Evolutionary conservation across 2,329 filamentous ascomycete species (phyloP), one percentile per base, ranked within the genome.

Genomic region (Alternaria incomplexa): DNA sequence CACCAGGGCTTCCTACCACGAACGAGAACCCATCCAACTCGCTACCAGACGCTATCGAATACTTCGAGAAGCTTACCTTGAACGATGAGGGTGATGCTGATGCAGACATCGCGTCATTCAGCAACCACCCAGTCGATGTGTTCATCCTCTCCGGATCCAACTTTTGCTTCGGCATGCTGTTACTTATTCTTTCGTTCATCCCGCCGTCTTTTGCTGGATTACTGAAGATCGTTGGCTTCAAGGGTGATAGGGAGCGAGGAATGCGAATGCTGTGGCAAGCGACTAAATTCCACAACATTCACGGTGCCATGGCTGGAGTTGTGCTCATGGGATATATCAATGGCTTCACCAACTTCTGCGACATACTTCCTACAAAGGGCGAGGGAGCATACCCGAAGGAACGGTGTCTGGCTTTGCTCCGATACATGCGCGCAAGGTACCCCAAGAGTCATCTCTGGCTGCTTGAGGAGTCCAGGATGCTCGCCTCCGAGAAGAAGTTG

Each of bases 61-160:
- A 78, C 13, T 75, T 80, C 17, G 74, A 77, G 45, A 62, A 73
- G 8, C 68, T 80, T 7, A 72, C 73, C 1, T 52, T 78, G 25
- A 70, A 72, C 28, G 71, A 77, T 12, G 66, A 67, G 7, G 64
- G 77, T 10, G 75, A 79, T 43, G 71, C 85, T 62, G 86, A 87
- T 30, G 82, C 86, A 7, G 88, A 91, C 63, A 86, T 88, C 1
- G 85, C 88, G 6, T 82, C 89, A 3, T 91, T 95, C 69, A 88
- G 87, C 40, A 74, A 78, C 5, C 89, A 94, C 63, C 89, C 92
- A 0, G 87, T 95, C 17, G 95, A 98, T 77, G 82, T 91, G 22
- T 99, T 97, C 76, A 90, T 97, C 40, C 93, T 97, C 77, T 94
- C 93, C 0, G 95, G 93, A 10, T 88, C 90, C 6, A 96, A 92